Percentiles rank a stretch among this genome's conserved stretches.
Evolutionary conservation across 164 flowering plant genomes (phyloP).

Genomic region (Protea cynaroides): DNA sequence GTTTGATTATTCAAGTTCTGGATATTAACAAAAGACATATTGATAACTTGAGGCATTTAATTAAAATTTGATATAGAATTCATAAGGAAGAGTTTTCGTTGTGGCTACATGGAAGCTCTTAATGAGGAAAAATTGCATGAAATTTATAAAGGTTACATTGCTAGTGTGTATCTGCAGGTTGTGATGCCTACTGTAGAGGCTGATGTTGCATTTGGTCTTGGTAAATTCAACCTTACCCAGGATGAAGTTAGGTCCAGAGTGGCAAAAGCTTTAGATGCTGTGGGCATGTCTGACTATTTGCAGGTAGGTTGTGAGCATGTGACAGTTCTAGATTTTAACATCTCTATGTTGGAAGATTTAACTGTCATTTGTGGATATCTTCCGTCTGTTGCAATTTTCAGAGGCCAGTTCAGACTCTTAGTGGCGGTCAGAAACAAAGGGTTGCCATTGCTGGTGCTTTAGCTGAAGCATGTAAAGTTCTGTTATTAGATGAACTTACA

Average conservation of each 20-base stretch:
- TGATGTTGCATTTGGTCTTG: constrained; percentile 96
- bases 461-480: constrained; percentile 81
- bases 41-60: no score
- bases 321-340: background rate
- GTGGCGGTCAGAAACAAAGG: constrained; percentile 98
- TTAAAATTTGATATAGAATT: background rate
- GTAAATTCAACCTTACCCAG: constrained; percentile 51
- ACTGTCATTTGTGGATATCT: constrained; percentile 3
- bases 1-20: no score
- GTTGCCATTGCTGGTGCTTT: constrained; percentile 97
- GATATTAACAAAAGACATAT: no score
- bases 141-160: background rate
- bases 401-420: constrained; percentile 94
- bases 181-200: constrained; percentile 97
- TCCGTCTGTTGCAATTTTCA: constrained; percentile 19
- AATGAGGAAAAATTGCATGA: background rate
- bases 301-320: constrained; percentile 33
- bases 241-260: constrained; percentile 65
- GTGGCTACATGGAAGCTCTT: background rate
- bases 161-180: constrained; percentile 45
- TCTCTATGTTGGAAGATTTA: background rate
- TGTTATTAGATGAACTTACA: constrained; percentile 90
- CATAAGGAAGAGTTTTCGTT: background rate
- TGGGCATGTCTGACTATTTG: constrained; percentile 71
- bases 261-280: constrained; percentile 59